Conservation (phyloP, 192 early-diverging fungal species). For the Jimgerdemannia lactiflua region DNA sequence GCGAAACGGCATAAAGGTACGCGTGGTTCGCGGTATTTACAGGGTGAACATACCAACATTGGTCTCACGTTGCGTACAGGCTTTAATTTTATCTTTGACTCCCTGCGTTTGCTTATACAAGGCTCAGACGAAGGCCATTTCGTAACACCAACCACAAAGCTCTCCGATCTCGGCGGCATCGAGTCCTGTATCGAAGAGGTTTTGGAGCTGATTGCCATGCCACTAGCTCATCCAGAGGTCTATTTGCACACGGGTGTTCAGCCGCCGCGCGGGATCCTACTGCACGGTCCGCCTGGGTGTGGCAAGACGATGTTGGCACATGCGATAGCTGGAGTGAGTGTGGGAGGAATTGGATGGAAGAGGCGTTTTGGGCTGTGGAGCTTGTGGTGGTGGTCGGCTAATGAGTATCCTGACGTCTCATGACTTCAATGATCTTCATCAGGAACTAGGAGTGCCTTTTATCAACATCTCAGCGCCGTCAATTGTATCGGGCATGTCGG, state of each 20-base stretch:
- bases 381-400: conserved; percentile 6
- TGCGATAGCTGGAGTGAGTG: conserved; percentile 87
- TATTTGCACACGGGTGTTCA: conserved; percentile 90
- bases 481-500: conserved; percentile 96
- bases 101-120: not conserved
- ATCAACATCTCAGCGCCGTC: conserved; percentile 93
- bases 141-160: conserved; percentile 37
- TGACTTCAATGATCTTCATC: conserved; percentile 2
- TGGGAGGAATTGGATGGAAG: no score
- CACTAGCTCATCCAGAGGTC: conserved; percentile 90
- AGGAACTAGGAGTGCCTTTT: conserved; percentile 89
- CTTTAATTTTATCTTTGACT: not conserved
- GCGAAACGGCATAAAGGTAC: conserved; percentile 26
- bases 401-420: not conserved
- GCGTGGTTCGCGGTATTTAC: not conserved
- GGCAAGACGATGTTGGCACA: conserved; percentile 96
- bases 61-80: no score
- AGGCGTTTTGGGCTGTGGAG: not conserved
- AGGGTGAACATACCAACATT: not conserved
- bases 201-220: conserved; percentile 90
- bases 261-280: conserved; percentile 89
- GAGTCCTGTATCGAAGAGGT: conserved; percentile 89
- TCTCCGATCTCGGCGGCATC: conserved; percentile 88
- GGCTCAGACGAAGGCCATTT: conserved; percentile 15
- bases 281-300: conserved; percentile 97